Conservation (phyloP, 192 early-diverging fungal species). For the Mortierella claussenii region DNA sequence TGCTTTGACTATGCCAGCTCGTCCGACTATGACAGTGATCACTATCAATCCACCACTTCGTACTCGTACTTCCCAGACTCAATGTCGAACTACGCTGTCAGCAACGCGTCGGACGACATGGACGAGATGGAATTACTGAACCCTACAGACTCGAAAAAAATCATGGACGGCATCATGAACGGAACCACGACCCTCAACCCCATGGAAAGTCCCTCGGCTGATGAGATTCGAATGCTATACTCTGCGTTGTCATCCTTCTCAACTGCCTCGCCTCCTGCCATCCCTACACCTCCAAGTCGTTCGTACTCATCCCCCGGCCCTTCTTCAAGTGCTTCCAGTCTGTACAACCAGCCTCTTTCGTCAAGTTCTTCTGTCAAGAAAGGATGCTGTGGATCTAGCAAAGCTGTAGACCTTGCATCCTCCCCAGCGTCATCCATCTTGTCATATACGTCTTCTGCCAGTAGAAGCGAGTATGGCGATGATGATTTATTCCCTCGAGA, state of each 20-base stretch:
- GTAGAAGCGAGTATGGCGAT: conserved; percentile 40
- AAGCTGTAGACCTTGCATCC: neutral
- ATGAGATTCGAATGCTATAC: conserved; percentile 52
- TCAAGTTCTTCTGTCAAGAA: conserved; percentile 5
- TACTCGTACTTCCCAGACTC: conserved; percentile 53
- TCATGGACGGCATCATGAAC: conserved; percentile 51
- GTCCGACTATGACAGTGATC: conserved; percentile 50
- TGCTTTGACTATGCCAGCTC: conserved; percentile 53
- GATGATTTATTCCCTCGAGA: conserved; percentile 21
- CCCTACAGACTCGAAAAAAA: conserved; percentile 32
- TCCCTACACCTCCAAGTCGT: conserved; percentile 28
- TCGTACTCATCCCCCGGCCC: conserved; percentile 30
- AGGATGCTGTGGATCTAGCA: conserved; percentile 15
- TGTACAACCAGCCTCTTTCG: conserved; percentile 1
- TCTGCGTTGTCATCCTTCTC: conserved; percentile 43
- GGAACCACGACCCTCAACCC: conserved; percentile 38
- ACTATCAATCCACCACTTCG: conserved; percentile 32
- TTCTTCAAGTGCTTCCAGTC: neutral
- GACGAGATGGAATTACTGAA: conserved; percentile 44
- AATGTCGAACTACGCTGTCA: conserved; percentile 40
- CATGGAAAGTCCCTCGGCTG: conserved; percentile 40
- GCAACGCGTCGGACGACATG: conserved; percentile 52
- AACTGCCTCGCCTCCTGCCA: conserved; percentile 26
- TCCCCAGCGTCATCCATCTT: conserved; percentile 21
- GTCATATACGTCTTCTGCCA: conserved; percentile 40